A percentile compares a stretch with the other conserved stretches of the same genome.
phyloP scores from a whole-genome alignment of 2,329 filamentous ascomycete species.

The Neocucurbitaria cava region DNA sequence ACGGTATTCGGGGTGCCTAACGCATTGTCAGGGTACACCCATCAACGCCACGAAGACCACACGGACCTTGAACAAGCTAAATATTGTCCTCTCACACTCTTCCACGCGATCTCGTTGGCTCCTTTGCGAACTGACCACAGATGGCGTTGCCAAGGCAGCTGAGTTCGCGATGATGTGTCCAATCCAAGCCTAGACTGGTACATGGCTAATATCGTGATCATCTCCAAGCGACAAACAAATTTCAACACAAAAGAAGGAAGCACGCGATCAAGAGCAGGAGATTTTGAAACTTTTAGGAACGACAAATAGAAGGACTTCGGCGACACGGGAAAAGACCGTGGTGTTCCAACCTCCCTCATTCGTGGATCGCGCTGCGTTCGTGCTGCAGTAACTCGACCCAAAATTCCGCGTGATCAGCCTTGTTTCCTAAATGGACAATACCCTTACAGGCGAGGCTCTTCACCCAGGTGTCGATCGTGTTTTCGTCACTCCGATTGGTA shows the following conservation, averaged over 20 bases:
- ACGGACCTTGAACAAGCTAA: not conserved
- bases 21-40: not conserved
- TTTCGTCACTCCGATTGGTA: not conserved
- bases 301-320: not conserved
- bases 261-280: not conserved
- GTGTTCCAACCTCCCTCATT: not conserved
- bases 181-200: not conserved
- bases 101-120: not conserved
- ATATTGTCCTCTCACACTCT: not conserved
- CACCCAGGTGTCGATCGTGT: not conserved
- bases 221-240: not conserved
- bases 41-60: not conserved
- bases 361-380: not conserved
- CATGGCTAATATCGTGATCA: not conserved
- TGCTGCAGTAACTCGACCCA: not conserved
- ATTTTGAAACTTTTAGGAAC: not conserved
- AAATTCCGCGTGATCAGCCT: not conserved
- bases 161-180: not conserved
- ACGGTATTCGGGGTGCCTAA: too few species aligned
- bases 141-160: conserved; percentile 1
- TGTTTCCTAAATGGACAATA: not conserved
- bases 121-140: not conserved
- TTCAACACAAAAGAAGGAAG: not conserved
- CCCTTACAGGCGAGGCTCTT: not conserved
- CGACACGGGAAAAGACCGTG: not conserved